phyloP scores from a whole-genome alignment of 1,284 basidiomycete genomes.

The Apiotrichum siamense region DNA sequence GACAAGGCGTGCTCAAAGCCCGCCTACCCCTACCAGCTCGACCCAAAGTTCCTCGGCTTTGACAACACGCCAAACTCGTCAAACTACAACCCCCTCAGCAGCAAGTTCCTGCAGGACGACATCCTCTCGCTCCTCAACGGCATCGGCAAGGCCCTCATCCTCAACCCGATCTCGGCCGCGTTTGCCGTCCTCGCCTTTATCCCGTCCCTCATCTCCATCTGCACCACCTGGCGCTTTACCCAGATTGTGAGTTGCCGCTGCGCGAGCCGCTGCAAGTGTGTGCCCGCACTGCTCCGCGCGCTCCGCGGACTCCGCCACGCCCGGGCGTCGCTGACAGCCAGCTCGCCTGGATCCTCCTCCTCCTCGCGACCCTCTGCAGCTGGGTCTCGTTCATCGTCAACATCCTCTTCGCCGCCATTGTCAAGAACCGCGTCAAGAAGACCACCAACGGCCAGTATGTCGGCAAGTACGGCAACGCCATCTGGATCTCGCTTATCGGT shows the following conservation, averaged over 20 bases:
- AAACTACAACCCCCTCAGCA: slow-evolving; percentile 4
- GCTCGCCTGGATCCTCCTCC: slow-evolving; percentile 3
- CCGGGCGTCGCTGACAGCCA: too few relatives aligned
- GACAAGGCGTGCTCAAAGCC: slow-evolving; percentile 5
- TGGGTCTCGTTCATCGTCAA: slow-evolving; percentile 10
- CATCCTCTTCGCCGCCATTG: slow-evolving; percentile 5
- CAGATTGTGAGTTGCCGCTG: not conserved
- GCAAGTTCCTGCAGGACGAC: slow-evolving; percentile 3
- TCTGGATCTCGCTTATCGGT: slow-evolving; percentile 9
- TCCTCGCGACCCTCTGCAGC: slow-evolving; percentile 3
- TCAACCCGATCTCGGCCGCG: slow-evolving; percentile 9
- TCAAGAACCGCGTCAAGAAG: slow-evolving; percentile 2
- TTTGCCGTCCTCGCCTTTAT: slow-evolving; percentile 5
- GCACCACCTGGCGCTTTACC: slow-evolving; percentile 4
- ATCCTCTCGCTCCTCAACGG: not conserved
- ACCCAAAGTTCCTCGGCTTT: slow-evolving; percentile 8
- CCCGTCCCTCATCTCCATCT: slow-evolving; percentile 8
- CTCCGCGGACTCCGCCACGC: too few relatives aligned
- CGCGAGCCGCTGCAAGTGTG: not conserved
- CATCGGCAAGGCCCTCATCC: slow-evolving; percentile 7
- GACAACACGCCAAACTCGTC: not conserved
- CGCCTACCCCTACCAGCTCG: slow-evolving; percentile 2
- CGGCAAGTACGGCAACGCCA: slow-evolving; percentile 4
- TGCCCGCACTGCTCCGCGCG: too few relatives aligned
- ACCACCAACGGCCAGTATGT: slow-evolving; percentile 1